Evolutionary conservation across 441 rosid species (phyloP), one percentile per base, ranked within the genome.

Genomic region (Manihot esculenta): DNA sequence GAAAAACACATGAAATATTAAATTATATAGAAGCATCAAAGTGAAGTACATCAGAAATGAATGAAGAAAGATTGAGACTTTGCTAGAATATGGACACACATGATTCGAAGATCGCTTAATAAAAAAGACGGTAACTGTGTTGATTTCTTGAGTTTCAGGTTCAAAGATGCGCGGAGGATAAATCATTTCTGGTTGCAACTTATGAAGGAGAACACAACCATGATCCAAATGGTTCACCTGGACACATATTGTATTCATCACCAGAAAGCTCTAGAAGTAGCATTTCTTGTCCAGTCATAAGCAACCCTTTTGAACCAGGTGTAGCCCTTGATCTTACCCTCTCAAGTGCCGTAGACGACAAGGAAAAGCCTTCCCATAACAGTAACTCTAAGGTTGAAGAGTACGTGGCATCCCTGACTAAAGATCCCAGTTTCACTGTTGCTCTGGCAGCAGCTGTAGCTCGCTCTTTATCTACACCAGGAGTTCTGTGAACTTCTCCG

Each of bases 131-230:
- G n/a, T n/a, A n/a, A n/a, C n/a, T n/a, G 38, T 49, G 21, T 13
- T 17, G 20, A 21, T 15, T 12, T 20, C 6, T 58, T 47, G 30
- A 10, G 20, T 58, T 71, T 84, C 68, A 83, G 99, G 99, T 95
- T 44, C 99, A 95, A 79, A 92, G 93, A 69, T 88, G 89, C 68
- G 93, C 76, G 23, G 95, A 88, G 44, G 92, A 95, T 74, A 88
- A 86, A 18, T 79, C 97, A 1, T 10, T 91, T 38, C 65, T 92
- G 26, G 85, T 95, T 14, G 98, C 96, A 18, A 92, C 88, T 9
- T 95, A 95, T 26, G 98, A 95, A 77, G 99, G 99, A 49, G 88
- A 86, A 45, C 99, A 95, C 82, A 95, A 92, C 73, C 99, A 95
- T 30, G 74, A 59, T 41, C 72, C 71, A 27, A 41, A 30, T 11